phyloP scores from a whole-genome alignment of 1,284 basidiomycete genomes.

The Marasmius tenuissimus region DNA sequence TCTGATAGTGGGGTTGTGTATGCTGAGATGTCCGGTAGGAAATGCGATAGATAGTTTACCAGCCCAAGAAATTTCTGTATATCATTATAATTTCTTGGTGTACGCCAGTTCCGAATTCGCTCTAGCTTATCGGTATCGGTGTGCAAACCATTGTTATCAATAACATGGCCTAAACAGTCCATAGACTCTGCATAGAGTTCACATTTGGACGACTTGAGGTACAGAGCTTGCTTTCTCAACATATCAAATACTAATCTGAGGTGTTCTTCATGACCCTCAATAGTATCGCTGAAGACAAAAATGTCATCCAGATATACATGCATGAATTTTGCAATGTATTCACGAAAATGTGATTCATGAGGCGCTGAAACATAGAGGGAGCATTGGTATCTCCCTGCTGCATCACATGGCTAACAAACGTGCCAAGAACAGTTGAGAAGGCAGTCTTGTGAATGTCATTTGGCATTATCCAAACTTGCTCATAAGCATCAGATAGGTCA shows the following conservation, averaged over 20 bases:
- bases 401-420: constrained; percentile 26
- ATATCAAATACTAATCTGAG: too few relatives aligned
- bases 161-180: constrained; percentile 21
- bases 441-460: constrained; percentile 7
- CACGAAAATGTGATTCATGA: constrained; percentile 25
- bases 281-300: constrained; percentile 35
- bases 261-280: too few relatives aligned
- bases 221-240: too few relatives aligned
- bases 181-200: constrained; percentile 21
- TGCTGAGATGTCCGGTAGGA: constrained; percentile 25
- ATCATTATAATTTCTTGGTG: constrained; percentile 24
- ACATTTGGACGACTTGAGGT: too few relatives aligned
- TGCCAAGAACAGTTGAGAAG: constrained; percentile 24
- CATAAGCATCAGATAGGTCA: constrained; percentile 33
- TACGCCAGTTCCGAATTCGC: constrained; percentile 22
- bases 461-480: too few relatives aligned
- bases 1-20: constrained; percentile 18
- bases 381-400: too few relatives aligned
- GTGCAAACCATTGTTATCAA: constrained; percentile 18
- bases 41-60: constrained; percentile 29
- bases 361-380: constrained; percentile 20
- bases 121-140: constrained; percentile 20
- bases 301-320: too few relatives aligned
- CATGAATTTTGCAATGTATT: constrained; percentile 24
- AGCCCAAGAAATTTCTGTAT: constrained; percentile 31